phyloP scores from a whole-genome alignment of 257 asterid species.

The Phtheirospermum japonicum region DNA sequence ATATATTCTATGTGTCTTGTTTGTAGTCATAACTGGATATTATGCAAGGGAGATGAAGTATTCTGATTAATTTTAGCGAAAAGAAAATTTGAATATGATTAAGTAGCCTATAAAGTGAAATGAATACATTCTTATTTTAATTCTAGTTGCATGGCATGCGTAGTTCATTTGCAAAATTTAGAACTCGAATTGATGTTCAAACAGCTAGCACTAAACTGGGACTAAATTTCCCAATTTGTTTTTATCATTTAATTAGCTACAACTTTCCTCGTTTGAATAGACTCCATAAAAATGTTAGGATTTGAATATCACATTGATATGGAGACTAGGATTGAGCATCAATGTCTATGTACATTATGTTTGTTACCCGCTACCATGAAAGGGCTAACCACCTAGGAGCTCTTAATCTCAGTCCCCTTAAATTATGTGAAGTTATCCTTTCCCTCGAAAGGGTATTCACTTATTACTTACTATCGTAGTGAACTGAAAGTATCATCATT shows the following conservation, averaged over 20 bases:
- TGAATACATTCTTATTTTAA: not conserved
- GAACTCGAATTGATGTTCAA: slow-evolving; percentile 7
- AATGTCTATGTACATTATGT: not conserved
- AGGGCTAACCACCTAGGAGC: slow-evolving; percentile 15
- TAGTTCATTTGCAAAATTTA: slow-evolving; percentile 19
- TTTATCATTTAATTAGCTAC: slow-evolving; percentile 13
- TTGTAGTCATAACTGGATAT: not conserved
- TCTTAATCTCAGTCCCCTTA: not conserved
- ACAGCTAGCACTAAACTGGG: slow-evolving; percentile 12
- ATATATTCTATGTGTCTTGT: not conserved
- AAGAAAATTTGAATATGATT: slow-evolving; percentile 1
- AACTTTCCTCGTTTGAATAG: slow-evolving; percentile 9
- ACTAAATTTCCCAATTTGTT: not conserved
- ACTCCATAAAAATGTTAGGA: not conserved
- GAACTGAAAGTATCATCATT: not conserved
- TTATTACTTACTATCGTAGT: not conserved
- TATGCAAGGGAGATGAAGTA: slow-evolving; percentile 10
- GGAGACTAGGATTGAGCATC: slow-evolving; percentile 18
- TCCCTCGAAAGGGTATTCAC: not conserved
- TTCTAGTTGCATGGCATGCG: slow-evolving; percentile 8
- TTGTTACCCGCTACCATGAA: not conserved
- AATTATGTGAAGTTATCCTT: not conserved
- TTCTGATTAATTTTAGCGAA: not conserved
- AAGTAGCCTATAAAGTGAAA: slow-evolving; percentile 2
- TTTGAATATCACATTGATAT: not conserved